Evolutionary conservation across 2,329 filamentous ascomycete genomes (phyloP), one percentile per base, ranked within the genome.

Genomic region (Cercospora berteroae): DNA sequence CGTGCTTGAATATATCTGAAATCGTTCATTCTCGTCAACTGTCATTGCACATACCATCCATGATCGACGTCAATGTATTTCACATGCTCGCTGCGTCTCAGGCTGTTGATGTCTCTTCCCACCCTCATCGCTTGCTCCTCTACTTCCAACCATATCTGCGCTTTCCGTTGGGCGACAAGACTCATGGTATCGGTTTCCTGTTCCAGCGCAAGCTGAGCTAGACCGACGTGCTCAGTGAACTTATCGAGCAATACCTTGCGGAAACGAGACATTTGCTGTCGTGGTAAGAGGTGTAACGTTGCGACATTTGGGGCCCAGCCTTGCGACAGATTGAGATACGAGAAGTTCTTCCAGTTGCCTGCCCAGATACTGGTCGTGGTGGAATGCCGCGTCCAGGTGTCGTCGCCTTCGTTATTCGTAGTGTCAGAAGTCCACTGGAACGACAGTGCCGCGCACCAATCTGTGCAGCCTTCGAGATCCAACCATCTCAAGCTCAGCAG

Each of bases 401-500:
- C 56, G 60, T 64, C 57, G 8, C n/a, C 63, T 18, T 64, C 36
- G 33, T 64, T 27, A 9, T 58, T 42, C 13, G 33, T 52, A 13
- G 67, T 42, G 8, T 27, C 7, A 5, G 20, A 56, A 10, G 20
- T 57, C 61, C 61, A 64, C 25, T 16, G 2, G 48, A 56, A 65
- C n/a, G 72, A 70, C 31, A 89, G 74, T 0, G 86, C 85, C 16
- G 80, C 78, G 33, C 84, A 73, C 87, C 87, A 89, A 23, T 80
- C 78, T 3, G 75, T 76, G 72, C 87, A 89, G 8, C 87, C 87
- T 74, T 88, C 85, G 1, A 89, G 77, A 71, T 89, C 87, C 1
- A 89, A 80, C 86, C 86, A 89, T 71, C 84, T 82, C 2, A 89
- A 79, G 55, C 85, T 86, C 70, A 88, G 86, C 0, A 86, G 85